These are phyloP conservation scores for Neofusicoccum sp. DNA, from an alignment of 2,329 filamentous ascomycete genomes.

Conservation along the genomic window DNA sequence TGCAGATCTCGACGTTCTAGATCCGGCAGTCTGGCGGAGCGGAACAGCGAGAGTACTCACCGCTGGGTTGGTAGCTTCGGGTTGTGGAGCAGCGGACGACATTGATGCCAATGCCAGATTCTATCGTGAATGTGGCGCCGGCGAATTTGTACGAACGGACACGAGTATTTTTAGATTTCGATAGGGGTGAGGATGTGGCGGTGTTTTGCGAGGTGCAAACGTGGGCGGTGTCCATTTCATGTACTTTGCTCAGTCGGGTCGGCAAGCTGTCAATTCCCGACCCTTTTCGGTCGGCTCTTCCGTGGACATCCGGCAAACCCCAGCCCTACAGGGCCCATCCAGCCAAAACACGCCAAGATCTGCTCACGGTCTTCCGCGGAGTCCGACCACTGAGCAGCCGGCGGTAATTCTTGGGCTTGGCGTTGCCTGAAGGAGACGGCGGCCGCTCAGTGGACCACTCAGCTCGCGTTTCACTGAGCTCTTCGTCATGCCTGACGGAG, in stretches of 20 bases:
- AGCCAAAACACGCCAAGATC: neutral
- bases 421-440: neutral
- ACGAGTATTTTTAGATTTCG: conserved; percentile 16
- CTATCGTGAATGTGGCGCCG: conserved; percentile 5
- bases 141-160: conserved; percentile 8
- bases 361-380: neutral
- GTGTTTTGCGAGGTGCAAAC: neutral
- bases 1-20: neutral
- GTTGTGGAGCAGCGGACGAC: conserved; percentile 11
- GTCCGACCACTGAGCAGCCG: neutral
- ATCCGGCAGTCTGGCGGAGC: neutral
- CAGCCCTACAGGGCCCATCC: neutral
- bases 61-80: conserved; percentile 1
- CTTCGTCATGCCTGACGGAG: neutral
- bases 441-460: neutral
- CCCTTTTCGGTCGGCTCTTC: neutral
- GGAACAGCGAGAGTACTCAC: neutral
- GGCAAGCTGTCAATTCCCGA: neutral
- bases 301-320: neutral
- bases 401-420: conserved; percentile 3
- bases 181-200: conserved; percentile 4
- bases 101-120: neutral
- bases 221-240: neutral
- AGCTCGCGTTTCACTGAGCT: neutral
- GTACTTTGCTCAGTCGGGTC: conserved; percentile 3